Conservation (phyloP, 176 grass and related monocot genomes). For the Ensete glaucum region DNA sequence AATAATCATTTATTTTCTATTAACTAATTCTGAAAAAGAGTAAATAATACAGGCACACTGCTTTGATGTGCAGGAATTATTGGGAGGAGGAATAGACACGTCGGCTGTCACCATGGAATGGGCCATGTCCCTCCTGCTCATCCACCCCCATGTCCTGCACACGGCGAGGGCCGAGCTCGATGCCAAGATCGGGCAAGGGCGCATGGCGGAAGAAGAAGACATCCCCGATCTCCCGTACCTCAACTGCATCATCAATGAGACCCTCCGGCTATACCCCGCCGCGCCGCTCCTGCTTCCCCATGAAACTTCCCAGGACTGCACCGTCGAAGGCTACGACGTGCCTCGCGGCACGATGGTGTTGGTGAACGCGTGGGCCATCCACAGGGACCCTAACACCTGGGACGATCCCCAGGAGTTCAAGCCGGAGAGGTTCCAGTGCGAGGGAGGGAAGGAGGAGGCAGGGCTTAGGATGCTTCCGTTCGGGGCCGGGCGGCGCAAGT, state of each 20-base stretch:
- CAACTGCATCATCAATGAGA: constrained; percentile 49
- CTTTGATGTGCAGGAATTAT: constrained; percentile 15
- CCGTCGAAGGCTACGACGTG: constrained; percentile 53
- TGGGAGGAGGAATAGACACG: constrained; percentile 58
- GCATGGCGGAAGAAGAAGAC: constrained; percentile 34
- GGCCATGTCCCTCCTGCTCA: constrained; percentile 55
- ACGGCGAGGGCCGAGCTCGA: constrained; percentile 48
- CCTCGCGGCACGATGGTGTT: constrained; percentile 37
- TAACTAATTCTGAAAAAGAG: background rate
- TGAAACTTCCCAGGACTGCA: constrained; percentile 36
- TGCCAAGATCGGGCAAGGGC: constrained; percentile 17
- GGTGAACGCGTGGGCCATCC: constrained; percentile 51
- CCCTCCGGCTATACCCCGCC: constrained; percentile 44
- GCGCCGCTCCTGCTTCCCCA: constrained; percentile 49
- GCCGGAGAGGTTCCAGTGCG: constrained; percentile 51
- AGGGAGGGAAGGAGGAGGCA: background rate
- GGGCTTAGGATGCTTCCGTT: constrained; percentile 39
- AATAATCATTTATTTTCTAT: background rate
- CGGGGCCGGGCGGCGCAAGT: constrained; percentile 52
- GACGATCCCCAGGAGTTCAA: constrained; percentile 27
- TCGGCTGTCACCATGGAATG: constrained; percentile 43
- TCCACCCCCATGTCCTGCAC: constrained; percentile 33
- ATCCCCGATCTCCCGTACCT: constrained; percentile 37
- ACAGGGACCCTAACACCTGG: constrained; percentile 44
- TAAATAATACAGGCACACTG: background rate